Evolutionary conservation across 768 basidiomycete species (phyloP).

Genomic region (Hypholoma fasciculare): DNA sequence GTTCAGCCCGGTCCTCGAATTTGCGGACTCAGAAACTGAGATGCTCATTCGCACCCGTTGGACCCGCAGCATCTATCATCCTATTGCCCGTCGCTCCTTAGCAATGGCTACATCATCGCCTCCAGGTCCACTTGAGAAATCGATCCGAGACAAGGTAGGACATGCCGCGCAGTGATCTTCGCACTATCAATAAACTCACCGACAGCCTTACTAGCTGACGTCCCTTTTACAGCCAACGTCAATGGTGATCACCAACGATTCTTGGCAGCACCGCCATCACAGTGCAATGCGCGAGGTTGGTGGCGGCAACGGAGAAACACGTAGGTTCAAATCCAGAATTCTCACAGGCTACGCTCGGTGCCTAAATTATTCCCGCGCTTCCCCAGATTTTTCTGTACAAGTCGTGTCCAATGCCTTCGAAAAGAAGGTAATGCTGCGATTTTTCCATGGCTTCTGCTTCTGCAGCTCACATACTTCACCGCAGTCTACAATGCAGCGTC

Average conservation of each 20-base stretch:
- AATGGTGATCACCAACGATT: conserved; percentile 76
- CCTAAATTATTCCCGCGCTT: not conserved
- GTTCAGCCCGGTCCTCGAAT: not conserved
- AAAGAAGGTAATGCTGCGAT: conserved; percentile 55
- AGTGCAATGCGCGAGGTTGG: conserved; percentile 73
- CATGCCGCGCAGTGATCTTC: conserved; percentile 3
- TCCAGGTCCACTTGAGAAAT: conserved; percentile 18
- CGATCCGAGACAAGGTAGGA: conserved; percentile 18
- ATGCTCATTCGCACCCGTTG: conserved; percentile 1
- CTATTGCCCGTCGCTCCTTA: conserved; percentile 8
- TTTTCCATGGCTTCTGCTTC: not conserved
- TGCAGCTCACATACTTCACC: not conserved
- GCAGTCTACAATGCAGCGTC: conserved; percentile 77
- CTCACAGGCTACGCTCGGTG: conserved; percentile 8
- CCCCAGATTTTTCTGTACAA: conserved; percentile 68
- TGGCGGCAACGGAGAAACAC: conserved; percentile 75
- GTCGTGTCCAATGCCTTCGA: conserved; percentile 72
- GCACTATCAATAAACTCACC: conserved; percentile 10
- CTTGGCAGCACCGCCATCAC: conserved; percentile 85
- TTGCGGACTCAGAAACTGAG: conserved; percentile 1
- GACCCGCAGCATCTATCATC: conserved; percentile 1
- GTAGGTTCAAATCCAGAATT: conserved; percentile 45
- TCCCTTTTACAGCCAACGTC: conserved; percentile 58
- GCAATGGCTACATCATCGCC: conserved; percentile 13
- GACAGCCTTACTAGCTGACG: conserved; percentile 50